Percentiles rank a stretch among this genome's conserved stretches.
Evolutionary conservation across 345 rosid genomes (phyloP).

Genomic region (Pistacia atlantica): DNA sequence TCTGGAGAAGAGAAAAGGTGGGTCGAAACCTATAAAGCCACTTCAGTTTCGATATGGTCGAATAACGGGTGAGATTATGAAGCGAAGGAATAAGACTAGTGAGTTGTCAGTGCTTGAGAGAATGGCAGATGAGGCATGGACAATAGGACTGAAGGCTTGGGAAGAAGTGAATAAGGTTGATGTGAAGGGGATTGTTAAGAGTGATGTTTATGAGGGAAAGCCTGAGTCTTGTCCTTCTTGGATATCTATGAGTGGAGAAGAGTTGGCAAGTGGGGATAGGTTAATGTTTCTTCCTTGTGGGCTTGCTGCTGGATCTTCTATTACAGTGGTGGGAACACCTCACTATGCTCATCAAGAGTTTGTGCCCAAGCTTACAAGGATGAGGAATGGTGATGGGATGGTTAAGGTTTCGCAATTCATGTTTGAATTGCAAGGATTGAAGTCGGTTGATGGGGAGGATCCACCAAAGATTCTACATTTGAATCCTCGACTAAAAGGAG

Average conservation of each 20-base stretch:
- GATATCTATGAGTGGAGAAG: conserved; percentile 74
- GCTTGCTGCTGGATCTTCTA: conserved; percentile 89
- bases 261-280: conserved; percentile 59
- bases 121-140: conserved; percentile 97
- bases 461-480: conserved; percentile 95
- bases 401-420: conserved; percentile 91
- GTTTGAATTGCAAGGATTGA: conserved; percentile 93
- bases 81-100: conserved; percentile 63
- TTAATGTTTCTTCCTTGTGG: conserved; percentile 96
- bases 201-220: conserved; percentile 44
- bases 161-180: conserved; percentile 65
- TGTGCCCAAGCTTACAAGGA: conserved; percentile 70
- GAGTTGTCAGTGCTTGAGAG: conserved; percentile 68
- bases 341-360: conserved; percentile 81
- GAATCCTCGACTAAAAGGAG: conserved; percentile 93
- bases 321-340: conserved; percentile 92
- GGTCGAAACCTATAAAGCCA: conserved; percentile 47
- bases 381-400: conserved; percentile 49
- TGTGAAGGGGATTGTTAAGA: conserved; percentile 41
- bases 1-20: conserved; percentile 39
- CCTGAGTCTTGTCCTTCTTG: conserved; percentile 78
- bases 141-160: conserved; percentile 91
- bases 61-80: conserved; percentile 74
- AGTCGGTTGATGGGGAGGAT: conserved; percentile 91
- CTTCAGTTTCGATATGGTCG: conserved; percentile 68